Conservation (phyloP, 1,139 yeast species). For the Diutina rugosa region DNA sequence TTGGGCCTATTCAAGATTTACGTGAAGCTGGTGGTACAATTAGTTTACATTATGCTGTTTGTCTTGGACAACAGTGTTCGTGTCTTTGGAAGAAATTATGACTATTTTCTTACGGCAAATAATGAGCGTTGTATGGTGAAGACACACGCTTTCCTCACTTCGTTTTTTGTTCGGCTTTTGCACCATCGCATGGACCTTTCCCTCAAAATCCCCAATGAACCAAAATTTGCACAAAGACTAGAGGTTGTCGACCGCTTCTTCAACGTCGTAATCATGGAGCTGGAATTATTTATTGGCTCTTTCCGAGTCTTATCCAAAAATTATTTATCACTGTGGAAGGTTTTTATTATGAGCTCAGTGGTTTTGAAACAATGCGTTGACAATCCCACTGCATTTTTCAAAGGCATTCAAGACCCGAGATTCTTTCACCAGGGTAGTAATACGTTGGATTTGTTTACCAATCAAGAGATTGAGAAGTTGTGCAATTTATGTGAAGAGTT, state of each 20-base stretch:
- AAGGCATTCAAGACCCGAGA: conserved; percentile 13
- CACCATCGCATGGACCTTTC: conserved; percentile 26
- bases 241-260: conserved; percentile 24
- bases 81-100: conserved; percentile 29
- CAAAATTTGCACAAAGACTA: conserved; percentile 14
- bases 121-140: conserved; percentile 33
- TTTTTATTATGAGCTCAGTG: conserved; percentile 30
- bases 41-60: conserved; percentile 32
- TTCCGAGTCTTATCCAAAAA: conserved; percentile 25
- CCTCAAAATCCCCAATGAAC: conserved; percentile 10
- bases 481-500: conserved; percentile 29
- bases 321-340: conserved; percentile 28
- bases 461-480: conserved; percentile 23
- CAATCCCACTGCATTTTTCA: conserved; percentile 26
- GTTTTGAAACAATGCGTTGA: conserved; percentile 32
- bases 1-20: conserved; percentile 32
- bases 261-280: conserved; percentile 23
- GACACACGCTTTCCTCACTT: conserved; percentile 27
- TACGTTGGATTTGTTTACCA: conserved; percentile 26
- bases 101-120: conserved; percentile 23
- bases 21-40: conserved; percentile 29
- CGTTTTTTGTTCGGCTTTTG: conserved; percentile 28
- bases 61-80: conserved; percentile 32
- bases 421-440: conserved; percentile 27
- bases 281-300: conserved; percentile 33